phyloP scores from a whole-genome alignment of 108 stramenopile species.

The Cyclotella baltica region DNA sequence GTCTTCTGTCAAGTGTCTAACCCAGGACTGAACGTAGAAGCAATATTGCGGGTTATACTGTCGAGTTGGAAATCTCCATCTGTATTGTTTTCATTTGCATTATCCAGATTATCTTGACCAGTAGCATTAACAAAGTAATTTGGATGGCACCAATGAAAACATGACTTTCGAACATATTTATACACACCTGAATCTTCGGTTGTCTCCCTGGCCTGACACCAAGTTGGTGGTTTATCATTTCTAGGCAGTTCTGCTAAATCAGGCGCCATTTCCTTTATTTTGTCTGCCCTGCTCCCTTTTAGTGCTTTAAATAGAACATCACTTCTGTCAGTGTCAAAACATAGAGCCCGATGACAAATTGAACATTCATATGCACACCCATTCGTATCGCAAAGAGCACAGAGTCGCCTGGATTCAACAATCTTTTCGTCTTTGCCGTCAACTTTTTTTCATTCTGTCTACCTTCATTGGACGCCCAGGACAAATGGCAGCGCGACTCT shows the following conservation, averaged over 20 bases:
- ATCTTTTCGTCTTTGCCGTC: neutral
- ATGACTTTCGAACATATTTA: neutral
- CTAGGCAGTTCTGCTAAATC: neutral
- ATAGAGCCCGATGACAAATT: conserved; percentile 5
- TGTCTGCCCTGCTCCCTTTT: neutral
- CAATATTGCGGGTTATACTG: neutral
- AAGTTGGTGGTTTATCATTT: conserved; percentile 9
- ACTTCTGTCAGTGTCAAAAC: conserved; percentile 1
- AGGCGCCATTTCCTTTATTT: neutral
- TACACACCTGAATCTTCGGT: neutral
- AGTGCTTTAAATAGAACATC: neutral
- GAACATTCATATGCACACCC: neutral
- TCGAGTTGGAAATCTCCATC: neutral
- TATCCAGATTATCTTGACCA: neutral
- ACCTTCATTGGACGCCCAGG: conserved; percentile 10
- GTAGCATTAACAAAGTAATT: conserved; percentile 1
- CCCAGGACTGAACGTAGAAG: neutral
- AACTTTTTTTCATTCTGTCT: neutral
- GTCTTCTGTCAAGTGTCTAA: too few relatives aligned
- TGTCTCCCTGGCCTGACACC: neutral
- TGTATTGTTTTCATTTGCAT: neutral
- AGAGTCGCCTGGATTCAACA: neutral
- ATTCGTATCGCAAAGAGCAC: neutral
- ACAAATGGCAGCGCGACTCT: conserved; percentile 1
- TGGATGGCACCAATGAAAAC: conserved; percentile 16